Conservation (phyloP, 352 stramenopile species). For the Poterioochromonas sp. region DNA sequence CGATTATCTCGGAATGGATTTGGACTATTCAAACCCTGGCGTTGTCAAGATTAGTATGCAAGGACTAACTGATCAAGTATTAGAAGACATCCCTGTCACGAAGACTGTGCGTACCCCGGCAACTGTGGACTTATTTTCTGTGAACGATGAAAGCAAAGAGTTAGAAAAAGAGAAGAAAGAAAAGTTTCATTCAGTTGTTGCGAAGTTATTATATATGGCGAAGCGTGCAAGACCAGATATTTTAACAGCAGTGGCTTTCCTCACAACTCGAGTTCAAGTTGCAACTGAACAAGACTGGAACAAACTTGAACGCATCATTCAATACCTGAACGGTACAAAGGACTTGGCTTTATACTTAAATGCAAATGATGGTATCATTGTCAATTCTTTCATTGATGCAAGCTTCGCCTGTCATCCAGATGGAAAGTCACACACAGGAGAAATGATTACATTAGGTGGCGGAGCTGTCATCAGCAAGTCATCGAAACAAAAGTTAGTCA, state of each 20-base stretch:
- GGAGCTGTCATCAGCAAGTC: conserved; percentile 18
- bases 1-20: conserved; percentile 25
- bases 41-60: conserved; percentile 16
- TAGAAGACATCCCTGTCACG: not conserved
- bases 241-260: conserved; percentile 1
- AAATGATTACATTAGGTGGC: conserved; percentile 9
- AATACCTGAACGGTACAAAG: conserved; percentile 17
- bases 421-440: conserved; percentile 7
- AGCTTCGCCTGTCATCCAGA: not conserved
- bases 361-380: not conserved
- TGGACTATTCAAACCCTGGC: not conserved
- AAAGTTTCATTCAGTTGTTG: conserved; percentile 23
- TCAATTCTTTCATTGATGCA: conserved; percentile 16
- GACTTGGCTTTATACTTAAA: not conserved
- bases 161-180: conserved; percentile 16
- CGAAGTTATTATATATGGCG: conserved; percentile 24
- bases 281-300: conserved; percentile 22
- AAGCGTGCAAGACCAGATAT: conserved; percentile 23
- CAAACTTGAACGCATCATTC: not conserved
- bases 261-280: not conserved
- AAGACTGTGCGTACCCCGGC: not conserved
- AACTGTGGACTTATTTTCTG: not conserved
- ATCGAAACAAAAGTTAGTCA: conserved; percentile 20
- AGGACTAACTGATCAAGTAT: not conserved
- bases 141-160: not conserved